phyloP scores from a whole-genome alignment of 768 basidiomycete species.

The Wakefieldia striispora region DNA sequence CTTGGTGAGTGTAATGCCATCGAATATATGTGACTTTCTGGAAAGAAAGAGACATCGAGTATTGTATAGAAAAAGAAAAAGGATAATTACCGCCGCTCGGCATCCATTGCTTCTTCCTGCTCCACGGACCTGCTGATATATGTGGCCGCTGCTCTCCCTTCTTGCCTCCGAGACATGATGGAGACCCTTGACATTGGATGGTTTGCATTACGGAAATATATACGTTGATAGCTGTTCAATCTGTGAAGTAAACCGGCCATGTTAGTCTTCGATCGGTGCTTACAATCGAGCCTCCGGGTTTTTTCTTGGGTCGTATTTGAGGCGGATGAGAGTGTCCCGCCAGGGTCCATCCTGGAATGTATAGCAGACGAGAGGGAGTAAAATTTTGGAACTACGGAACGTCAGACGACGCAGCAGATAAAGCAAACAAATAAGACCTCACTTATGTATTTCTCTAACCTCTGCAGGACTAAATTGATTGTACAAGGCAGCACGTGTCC shows the following conservation, averaged over 20 bases:
- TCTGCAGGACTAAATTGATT: constrained; percentile 75
- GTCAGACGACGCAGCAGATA: constrained; percentile 2
- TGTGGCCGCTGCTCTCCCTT: constrained; percentile 36
- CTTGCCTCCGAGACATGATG: constrained; percentile 60
- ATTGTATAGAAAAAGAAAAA: background rate
- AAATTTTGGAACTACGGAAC: constrained; percentile 64
- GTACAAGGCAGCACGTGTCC: constrained; percentile 84
- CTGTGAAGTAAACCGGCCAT: constrained; percentile 1
- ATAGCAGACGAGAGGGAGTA: constrained; percentile 80
- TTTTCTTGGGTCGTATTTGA: constrained; percentile 87
- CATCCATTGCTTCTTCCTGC: constrained; percentile 32
- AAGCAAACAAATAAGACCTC: constrained; percentile 17
- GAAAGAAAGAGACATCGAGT: background rate
- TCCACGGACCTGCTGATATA: constrained; percentile 32
- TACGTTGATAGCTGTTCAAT: constrained; percentile 79
- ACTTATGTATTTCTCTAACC: constrained; percentile 76
- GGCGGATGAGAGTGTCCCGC: constrained; percentile 83
- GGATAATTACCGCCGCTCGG: constrained; percentile 30
- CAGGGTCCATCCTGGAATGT: constrained; percentile 94
- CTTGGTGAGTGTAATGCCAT: constrained; percentile 74
- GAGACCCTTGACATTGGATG: constrained; percentile 78
- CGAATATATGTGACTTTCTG: constrained; percentile 82
- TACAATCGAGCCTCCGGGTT: constrained; percentile 75
- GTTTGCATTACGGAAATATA: constrained; percentile 87
- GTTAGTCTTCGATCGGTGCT: constrained; percentile 27